These are phyloP conservation scores for Botryotinia globosa DNA, from an alignment of 2,329 filamentous ascomycete species.

Conservation along the genomic window DNA sequence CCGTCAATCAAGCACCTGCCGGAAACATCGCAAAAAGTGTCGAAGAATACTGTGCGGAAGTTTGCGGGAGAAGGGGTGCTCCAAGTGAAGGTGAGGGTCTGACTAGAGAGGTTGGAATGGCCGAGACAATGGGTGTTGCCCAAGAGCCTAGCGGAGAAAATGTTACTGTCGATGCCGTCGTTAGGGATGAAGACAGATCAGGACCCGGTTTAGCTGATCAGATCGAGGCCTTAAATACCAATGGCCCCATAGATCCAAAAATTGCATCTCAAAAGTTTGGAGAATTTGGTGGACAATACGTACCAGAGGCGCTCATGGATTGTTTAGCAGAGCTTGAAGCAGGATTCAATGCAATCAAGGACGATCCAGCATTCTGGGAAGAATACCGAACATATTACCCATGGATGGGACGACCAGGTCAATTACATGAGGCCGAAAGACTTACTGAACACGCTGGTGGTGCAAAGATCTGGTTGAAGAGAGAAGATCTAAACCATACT, in stretches of 20 bases:
- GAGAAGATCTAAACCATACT: conserved; percentile 96
- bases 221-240: conserved; percentile 63
- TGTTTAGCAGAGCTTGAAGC: conserved; percentile 86
- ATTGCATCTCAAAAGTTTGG: conserved; percentile 85
- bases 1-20: conserved; percentile 64
- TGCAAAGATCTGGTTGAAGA: conserved; percentile 96
- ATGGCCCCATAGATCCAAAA: conserved; percentile 43
- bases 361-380: conserved; percentile 93
- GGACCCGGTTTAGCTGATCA: conserved; percentile 50
- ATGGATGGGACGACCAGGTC: conserved; percentile 94
- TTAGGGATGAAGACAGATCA: conserved; percentile 43
- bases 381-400: conserved; percentile 95
- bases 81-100: conserved; percentile 30
- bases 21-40: conserved; percentile 70
- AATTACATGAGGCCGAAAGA: conserved; percentile 83
- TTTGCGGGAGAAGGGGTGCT: conserved; percentile 56
- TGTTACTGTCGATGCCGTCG: conserved; percentile 66
- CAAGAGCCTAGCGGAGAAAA: conserved; percentile 56
- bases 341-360: conserved; percentile 82
- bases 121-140: conserved; percentile 63
- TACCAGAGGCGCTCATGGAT: conserved; percentile 97
- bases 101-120: conserved; percentile 65
- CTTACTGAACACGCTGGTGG: conserved; percentile 86
- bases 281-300: conserved; percentile 95
- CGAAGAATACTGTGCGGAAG: conserved; percentile 79